Evolutionary conservation across 2,329 filamentous ascomycete species (phyloP).

Genomic region (Zasmidium angulare): DNA sequence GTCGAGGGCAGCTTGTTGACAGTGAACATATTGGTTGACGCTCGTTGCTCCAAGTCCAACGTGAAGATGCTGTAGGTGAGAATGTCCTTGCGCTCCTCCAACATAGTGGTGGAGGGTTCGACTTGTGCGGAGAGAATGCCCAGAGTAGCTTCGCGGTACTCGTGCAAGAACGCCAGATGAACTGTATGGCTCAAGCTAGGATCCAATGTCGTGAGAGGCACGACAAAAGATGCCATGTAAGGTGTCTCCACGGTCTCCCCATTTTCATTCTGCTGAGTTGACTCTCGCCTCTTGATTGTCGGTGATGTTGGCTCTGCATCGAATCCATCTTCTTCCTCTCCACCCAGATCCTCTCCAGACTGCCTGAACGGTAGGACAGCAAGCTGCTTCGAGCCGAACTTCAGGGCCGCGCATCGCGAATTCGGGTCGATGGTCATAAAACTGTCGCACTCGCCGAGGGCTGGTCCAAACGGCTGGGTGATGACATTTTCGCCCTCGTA

Average conservation of each 20-base stretch:
- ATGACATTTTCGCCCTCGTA: slow-evolving; percentile 84
- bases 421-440: slow-evolving; percentile 85
- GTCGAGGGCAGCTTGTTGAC: slow-evolving; percentile 84
- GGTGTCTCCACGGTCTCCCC: slow-evolving; percentile 56
- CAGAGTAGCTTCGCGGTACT: slow-evolving; percentile 97
- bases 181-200: slow-evolving; percentile 83
- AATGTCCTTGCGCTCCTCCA: slow-evolving; percentile 76
- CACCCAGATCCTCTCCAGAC: slow-evolving; percentile 71
- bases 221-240: slow-evolving; percentile 88
- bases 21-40: slow-evolving; percentile 88
- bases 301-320: slow-evolving; percentile 61
- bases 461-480: slow-evolving; percentile 68
- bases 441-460: slow-evolving; percentile 73
- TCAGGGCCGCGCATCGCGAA: slow-evolving; percentile 89
- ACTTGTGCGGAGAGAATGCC: slow-evolving; percentile 82
- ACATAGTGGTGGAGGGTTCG: slow-evolving; percentile 70
- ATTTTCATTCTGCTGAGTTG: slow-evolving; percentile 32
- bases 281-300: slow-evolving; percentile 25
- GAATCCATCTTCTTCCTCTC: slow-evolving; percentile 71
- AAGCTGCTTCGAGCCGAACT: slow-evolving; percentile 83
- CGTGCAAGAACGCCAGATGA: slow-evolving; percentile 88
- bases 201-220: slow-evolving; percentile 85
- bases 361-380: slow-evolving; percentile 93
- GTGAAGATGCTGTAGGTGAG: slow-evolving; percentile 93
- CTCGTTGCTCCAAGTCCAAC: slow-evolving; percentile 86